Evolutionary conservation across 805 yeast genomes (phyloP).

Genomic region (Candida stauntonica): DNA sequence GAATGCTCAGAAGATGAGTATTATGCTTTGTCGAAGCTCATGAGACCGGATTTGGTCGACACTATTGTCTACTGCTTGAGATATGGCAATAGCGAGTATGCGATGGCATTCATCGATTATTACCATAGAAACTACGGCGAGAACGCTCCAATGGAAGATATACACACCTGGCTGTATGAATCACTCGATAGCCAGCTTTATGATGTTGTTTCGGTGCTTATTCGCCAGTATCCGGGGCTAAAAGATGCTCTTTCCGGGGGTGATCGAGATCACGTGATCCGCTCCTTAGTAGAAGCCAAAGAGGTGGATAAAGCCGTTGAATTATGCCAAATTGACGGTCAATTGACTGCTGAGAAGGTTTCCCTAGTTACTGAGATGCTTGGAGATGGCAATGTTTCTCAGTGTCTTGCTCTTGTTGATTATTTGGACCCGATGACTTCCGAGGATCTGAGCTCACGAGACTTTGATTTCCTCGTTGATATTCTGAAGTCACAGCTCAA

Average conservation of each 20-base stretch:
- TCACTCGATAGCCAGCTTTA: slow-evolving; percentile 1
- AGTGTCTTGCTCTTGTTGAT: too few relatives aligned
- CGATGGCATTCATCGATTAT: slow-evolving; percentile 4
- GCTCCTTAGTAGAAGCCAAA: too few relatives aligned
- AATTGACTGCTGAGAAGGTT: too few relatives aligned
- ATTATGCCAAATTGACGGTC: too few relatives aligned
- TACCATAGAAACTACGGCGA: slow-evolving; percentile 5
- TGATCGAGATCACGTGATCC: too few relatives aligned
- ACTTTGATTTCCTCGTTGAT: too few relatives aligned
- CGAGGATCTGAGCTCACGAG: too few relatives aligned
- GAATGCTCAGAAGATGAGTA: slow-evolving; percentile 1
- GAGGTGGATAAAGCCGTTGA: too few relatives aligned
- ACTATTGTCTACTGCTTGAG: slow-evolving; percentile 3
- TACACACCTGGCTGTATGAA: slow-evolving; percentile 7
- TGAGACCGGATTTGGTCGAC: slow-evolving; percentile 10
- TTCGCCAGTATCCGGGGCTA: neutral
- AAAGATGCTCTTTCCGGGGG: neutral
- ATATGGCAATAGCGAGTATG: slow-evolving; percentile 4
- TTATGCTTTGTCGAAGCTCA: slow-evolving; percentile 1
- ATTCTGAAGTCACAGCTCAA: too few relatives aligned
- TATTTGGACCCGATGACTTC: too few relatives aligned
- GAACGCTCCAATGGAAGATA: slow-evolving; percentile 3
- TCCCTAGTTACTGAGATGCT: too few relatives aligned
- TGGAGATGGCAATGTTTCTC: too few relatives aligned
- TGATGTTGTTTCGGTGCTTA: neutral